Conservation (phyloP, 129 eudicot genomes). For the Lactuca sativa region DNA sequence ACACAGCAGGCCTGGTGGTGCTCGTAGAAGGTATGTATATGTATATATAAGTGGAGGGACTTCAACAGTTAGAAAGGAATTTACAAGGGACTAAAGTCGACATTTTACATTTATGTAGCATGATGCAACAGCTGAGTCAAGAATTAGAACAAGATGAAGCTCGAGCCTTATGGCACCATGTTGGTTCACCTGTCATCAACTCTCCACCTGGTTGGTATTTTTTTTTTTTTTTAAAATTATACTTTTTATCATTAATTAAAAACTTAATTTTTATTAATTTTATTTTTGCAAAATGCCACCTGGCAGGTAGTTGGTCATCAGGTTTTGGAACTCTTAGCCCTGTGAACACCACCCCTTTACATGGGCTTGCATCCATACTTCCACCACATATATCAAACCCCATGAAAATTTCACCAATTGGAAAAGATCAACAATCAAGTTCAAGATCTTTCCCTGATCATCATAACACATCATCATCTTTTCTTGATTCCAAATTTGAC, state of each 20-base stretch:
- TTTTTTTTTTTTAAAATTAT: not conserved
- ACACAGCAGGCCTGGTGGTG: constrained; percentile 98
- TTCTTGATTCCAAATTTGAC: constrained; percentile 49
- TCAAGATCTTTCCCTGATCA: constrained; percentile 51
- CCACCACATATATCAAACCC: constrained; percentile 59
- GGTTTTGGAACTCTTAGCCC: constrained; percentile 65
- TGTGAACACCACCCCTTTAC: constrained; percentile 49
- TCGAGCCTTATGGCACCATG: constrained; percentile 61
- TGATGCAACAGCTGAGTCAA: constrained; percentile 76
- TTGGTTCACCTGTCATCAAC: constrained; percentile 75
- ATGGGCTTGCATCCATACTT: constrained; percentile 77
- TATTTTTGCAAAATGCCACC: constrained; percentile 2
- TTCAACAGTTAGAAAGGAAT: not conserved
- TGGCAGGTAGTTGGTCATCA: constrained; percentile 70
- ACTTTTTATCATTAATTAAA: not conserved
- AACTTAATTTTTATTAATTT: not conserved
- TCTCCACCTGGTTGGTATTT: constrained; percentile 76
- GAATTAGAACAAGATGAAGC: constrained; percentile 77
- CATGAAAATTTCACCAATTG: constrained; percentile 76
- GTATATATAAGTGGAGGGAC: not conserved
- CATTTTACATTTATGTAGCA: constrained; percentile 36
- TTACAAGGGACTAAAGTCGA: no score
- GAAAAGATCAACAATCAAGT: constrained; percentile 64
- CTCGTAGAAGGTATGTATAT: constrained; percentile 68
- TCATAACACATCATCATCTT: constrained; percentile 48